phyloP scores from a whole-genome alignment of 805 yeast species.

The Zygosaccharomyces rouxii region DNA sequence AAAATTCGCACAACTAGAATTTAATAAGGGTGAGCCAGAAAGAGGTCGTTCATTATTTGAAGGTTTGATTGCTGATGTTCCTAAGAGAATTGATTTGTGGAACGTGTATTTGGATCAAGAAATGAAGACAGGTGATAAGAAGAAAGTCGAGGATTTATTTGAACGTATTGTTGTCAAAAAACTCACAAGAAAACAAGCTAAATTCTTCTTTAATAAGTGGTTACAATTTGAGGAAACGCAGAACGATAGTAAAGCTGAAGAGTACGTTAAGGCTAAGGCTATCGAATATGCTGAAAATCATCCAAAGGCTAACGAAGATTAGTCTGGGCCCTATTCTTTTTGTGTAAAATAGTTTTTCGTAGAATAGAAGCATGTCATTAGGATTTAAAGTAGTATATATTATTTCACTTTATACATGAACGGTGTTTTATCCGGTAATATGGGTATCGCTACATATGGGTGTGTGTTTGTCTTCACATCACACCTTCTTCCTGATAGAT shows the following conservation, averaged over 20 bases:
- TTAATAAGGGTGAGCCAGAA: conserved; percentile 81
- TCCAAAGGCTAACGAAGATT: conserved; percentile 9
- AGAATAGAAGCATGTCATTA: background rate
- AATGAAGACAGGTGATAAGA: conserved; percentile 62
- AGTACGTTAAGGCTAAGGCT: conserved; percentile 88
- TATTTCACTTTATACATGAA: background rate
- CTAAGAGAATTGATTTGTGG: conserved; percentile 92
- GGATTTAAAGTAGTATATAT: background rate
- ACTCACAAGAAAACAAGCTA: conserved; percentile 82
- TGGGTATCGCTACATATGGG: background rate
- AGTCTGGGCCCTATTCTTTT: background rate
- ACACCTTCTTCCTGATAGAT: conserved; percentile 22
- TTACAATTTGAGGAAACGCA: conserved; percentile 67
- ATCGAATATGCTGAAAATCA: conserved; percentile 57
- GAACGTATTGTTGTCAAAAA: conserved; percentile 70
- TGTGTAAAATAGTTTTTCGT: conserved; percentile 4
- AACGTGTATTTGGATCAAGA: conserved; percentile 93
- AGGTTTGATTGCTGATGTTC: conserved; percentile 83
- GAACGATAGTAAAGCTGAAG: conserved; percentile 65
- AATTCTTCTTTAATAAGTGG: conserved; percentile 93
- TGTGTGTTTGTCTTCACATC: background rate
- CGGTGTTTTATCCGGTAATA: background rate
- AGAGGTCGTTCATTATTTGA: conserved; percentile 93
- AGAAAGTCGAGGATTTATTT: conserved; percentile 69
- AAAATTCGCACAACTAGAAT: conserved; percentile 87